Conservation (phyloP, 108 stramenopile genomes). For the Stephanodiscus minutulus region DNA sequence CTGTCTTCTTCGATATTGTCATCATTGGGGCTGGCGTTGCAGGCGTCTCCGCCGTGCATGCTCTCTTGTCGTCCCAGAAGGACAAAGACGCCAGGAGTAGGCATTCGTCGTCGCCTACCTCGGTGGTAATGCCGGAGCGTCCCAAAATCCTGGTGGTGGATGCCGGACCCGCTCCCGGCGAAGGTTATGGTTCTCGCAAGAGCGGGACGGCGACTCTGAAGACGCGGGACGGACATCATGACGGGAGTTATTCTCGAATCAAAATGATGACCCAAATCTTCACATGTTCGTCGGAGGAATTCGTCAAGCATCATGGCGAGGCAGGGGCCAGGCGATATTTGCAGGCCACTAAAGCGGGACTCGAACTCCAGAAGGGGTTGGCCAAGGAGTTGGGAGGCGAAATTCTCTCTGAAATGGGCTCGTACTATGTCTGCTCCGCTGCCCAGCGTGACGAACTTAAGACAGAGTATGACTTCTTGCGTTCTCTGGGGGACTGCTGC, state of each 20-base stretch:
- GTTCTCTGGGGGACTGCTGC: constrained; percentile 12
- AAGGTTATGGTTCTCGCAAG: constrained; percentile 20
- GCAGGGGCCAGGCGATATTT: constrained; percentile 45
- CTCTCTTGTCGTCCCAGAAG: no score
- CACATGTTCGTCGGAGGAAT: constrained; percentile 20
- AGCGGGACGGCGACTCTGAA: constrained; percentile 47
- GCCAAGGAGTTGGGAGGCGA: constrained; percentile 28
- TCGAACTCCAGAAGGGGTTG: constrained; percentile 42
- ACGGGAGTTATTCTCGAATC: constrained; percentile 3
- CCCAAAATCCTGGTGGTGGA: constrained; percentile 34
- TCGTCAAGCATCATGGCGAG: constrained; percentile 38
- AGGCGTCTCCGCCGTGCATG: no score
- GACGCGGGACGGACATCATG: constrained; percentile 9
- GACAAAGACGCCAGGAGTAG: no score
- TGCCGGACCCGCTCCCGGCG: constrained; percentile 35
- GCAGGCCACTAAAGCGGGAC: constrained; percentile 31
- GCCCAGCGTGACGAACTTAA: constrained; percentile 25
- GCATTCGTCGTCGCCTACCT: no score
- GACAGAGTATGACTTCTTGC: constrained; percentile 33
- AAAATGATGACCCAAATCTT: constrained; percentile 56
- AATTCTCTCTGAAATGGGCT: constrained; percentile 39
- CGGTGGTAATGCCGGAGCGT: no score
- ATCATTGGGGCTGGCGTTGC: no score
- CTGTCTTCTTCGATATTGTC: no score
- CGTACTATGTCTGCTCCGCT: constrained; percentile 41